These are phyloP conservation scores for Calonectria montana DNA, from an alignment of 2,329 filamentous ascomycete species.

Conservation along the genomic window DNA sequence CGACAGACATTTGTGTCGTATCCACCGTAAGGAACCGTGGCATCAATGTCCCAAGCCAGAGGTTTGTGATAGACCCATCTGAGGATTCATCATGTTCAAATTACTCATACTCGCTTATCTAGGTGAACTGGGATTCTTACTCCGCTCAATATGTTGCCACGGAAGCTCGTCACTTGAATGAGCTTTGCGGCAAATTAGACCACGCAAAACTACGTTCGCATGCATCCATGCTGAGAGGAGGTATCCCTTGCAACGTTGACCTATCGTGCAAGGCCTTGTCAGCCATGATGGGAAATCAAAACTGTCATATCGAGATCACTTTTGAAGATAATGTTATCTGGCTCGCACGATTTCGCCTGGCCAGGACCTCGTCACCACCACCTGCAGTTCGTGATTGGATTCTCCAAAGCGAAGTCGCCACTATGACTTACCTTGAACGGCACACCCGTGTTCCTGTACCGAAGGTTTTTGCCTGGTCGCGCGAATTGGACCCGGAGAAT, in stretches of 20 bases:
- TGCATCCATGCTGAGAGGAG: neutral
- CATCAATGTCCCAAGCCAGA: no score
- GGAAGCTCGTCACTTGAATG: neutral
- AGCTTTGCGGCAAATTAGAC: neutral
- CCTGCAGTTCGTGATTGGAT: neutral
- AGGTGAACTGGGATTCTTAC: no score
- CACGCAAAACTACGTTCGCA: neutral
- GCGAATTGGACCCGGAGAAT: neutral
- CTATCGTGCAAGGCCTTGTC: neutral
- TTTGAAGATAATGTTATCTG: neutral
- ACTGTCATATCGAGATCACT: neutral
- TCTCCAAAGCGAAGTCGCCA: neutral
- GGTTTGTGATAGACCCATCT: no score
- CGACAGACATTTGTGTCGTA: no score
- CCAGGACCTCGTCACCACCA: neutral
- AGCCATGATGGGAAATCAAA: neutral
- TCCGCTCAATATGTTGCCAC: no score
- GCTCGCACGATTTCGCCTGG: neutral
- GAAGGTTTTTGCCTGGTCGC: neutral
- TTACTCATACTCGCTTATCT: no score
- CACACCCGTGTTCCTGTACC: neutral
- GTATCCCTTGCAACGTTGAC: neutral
- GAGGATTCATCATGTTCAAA: no score
- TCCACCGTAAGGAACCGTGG: no score
- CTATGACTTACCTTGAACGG: neutral